Conservation (phyloP, 2,329 filamentous ascomycete genomes). For the Botrytis aclada region DNA sequence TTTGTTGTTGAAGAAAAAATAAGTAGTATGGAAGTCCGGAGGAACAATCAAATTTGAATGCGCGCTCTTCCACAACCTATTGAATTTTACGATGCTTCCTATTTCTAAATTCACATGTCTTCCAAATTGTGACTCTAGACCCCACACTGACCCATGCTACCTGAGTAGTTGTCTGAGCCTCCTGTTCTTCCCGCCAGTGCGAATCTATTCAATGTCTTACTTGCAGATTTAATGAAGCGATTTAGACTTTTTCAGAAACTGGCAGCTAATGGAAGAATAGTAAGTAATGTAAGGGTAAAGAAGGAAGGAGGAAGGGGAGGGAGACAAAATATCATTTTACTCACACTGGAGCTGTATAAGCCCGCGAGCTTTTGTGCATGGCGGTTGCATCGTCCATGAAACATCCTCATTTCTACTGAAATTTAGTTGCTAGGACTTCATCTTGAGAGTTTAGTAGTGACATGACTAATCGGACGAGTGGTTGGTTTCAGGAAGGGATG, state of each 20-base stretch:
- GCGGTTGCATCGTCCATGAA: background rate
- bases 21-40: background rate
- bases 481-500: rapidly evolving
- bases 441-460: background rate
- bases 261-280: background rate
- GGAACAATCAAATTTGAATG: background rate
- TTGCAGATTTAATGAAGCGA: background rate
- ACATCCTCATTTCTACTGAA: background rate
- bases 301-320: background rate
- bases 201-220: background rate
- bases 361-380: background rate
- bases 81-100: background rate
- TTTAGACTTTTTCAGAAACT: background rate
- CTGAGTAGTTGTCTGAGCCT: background rate
- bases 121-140: background rate
- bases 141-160: background rate
- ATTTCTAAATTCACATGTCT: no score
- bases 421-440: background rate
- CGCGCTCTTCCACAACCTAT: background rate
- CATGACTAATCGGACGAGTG: background rate
- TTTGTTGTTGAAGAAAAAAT: background rate
- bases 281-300: background rate
- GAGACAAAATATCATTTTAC: background rate
- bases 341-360: background rate
- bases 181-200: background rate